Conservation (phyloP, 2,329 filamentous ascomycete species). For the Penicillium sp. region DNA sequence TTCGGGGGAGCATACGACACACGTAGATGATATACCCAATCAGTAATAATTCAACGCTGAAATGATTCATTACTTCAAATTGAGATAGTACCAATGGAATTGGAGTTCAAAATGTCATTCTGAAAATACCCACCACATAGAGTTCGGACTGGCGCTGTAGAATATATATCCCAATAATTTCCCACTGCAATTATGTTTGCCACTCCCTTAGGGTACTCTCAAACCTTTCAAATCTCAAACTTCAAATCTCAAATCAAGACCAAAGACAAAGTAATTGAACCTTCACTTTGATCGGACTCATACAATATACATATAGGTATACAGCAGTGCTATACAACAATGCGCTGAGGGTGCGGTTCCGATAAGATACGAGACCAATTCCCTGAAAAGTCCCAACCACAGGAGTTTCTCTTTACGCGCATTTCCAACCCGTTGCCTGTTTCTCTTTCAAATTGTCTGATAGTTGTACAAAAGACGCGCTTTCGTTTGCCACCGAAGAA, state of each 20-base stretch:
- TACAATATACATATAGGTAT: not conserved
- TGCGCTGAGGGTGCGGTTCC: not conserved
- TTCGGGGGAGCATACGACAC: conserved; percentile 39
- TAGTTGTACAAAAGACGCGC: not conserved
- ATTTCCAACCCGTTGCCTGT: not conserved
- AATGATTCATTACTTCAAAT: conserved; percentile 12
- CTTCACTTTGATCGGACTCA: not conserved
- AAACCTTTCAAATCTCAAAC: not conserved
- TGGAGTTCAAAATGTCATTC: not conserved
- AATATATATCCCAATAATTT: not conserved
- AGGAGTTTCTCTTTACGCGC: conserved; percentile 1
- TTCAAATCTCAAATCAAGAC: not conserved
- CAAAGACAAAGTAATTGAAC: not conserved
- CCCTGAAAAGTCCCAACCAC: conserved; percentile 8
- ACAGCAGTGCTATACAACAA: not conserved
- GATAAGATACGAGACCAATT: conserved; percentile 7
- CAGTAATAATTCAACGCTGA: conserved; percentile 6
- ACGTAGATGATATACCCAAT: conserved; percentile 22
- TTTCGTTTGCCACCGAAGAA: not conserved
- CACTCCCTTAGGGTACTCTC: no score
- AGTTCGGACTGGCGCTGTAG: no score
- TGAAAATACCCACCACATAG: no score
- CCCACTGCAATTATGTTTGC: no score
- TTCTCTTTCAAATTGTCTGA: not conserved
- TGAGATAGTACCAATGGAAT: not conserved